phyloP scores from a whole-genome alignment of 371 early-diverging fungal genomes.

The Fennellomyces sp. region DNA sequence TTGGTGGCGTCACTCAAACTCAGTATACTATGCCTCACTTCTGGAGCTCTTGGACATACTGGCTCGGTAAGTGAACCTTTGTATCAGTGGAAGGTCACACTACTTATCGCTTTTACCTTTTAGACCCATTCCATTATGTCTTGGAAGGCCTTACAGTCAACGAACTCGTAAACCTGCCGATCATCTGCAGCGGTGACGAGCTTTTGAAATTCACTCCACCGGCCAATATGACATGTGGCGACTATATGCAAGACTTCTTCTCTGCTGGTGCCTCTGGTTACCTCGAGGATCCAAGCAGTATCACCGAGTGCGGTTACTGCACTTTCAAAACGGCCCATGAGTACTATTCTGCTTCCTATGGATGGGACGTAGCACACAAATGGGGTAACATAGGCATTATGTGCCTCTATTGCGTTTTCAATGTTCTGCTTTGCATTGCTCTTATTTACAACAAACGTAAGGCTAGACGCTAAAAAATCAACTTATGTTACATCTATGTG shows the following conservation, averaged over 20 bases:
- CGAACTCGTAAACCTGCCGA: conserved; percentile 50
- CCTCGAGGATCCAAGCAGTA: conserved; percentile 45
- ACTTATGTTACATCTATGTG: too few relatives aligned
- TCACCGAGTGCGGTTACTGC: conserved; percentile 58
- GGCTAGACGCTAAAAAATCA: conserved; percentile 21
- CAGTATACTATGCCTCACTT: conserved; percentile 61
- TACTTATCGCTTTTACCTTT: conserved; percentile 15
- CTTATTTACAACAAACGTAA: conserved; percentile 27
- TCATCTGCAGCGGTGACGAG: conserved; percentile 49
- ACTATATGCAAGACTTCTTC: conserved; percentile 55
- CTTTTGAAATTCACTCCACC: conserved; percentile 55
- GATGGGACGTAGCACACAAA: conserved; percentile 60
- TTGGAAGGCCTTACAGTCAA: conserved; percentile 67
- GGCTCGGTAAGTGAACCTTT: conserved; percentile 27
- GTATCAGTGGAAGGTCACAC: conserved; percentile 30
- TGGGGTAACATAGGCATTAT: conserved; percentile 71
- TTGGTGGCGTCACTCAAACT: conserved; percentile 67
- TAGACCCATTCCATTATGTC: conserved; percentile 66
- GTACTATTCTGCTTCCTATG: conserved; percentile 36
- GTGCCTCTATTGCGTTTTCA: conserved; percentile 49
- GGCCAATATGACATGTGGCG: conserved; percentile 53
- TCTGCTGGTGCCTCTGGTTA: conserved; percentile 51
- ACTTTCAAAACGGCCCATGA: conserved; percentile 52
- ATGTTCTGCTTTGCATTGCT: conserved; percentile 37
- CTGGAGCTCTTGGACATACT: conserved; percentile 74